Percentiles rank a stretch among this genome's conserved stretches.
These are phyloP conservation scores for Sporothrix curviconia DNA, from an alignment of 2,329 filamentous ascomycete genomes.

Conservation along the genomic window DNA sequence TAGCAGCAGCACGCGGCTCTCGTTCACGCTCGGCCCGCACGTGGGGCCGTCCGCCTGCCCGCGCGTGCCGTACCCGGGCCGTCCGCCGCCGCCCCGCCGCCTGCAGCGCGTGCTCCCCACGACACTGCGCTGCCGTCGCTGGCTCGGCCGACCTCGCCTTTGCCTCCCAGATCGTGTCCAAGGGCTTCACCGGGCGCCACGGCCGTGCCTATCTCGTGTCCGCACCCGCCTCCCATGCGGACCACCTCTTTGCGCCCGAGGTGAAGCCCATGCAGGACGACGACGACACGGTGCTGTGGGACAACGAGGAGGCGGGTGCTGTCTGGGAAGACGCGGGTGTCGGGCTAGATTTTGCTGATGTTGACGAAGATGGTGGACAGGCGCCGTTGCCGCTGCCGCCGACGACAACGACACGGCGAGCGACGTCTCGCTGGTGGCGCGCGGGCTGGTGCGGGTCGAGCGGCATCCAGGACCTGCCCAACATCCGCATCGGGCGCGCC, in stretches of 20 bases:
- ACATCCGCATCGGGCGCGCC: conserved; percentile 48
- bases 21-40: no score
- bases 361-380: background rate
- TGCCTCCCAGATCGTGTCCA: conserved; percentile 54
- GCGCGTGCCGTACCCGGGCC: background rate
- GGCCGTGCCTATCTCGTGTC: conserved; percentile 58
- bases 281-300: background rate
- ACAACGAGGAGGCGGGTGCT: background rate
- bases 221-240: conserved; percentile 13
- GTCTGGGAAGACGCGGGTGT: background rate
- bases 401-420: background rate
- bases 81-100: conserved; percentile 17
- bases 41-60: background rate
- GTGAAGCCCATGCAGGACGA: background rate
- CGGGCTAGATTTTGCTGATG: no score
- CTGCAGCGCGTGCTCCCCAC: conserved; percentile 43
- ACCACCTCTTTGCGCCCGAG: conserved; percentile 17
- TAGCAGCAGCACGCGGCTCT: no score
- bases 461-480: conserved; percentile 34
- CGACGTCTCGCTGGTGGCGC: background rate
- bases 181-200: conserved; percentile 60
- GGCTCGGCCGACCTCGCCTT: conserved; percentile 57
- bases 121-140: conserved; percentile 52
- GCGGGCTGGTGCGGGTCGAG: background rate
- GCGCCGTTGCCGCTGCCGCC: background rate